Conservation (phyloP, 1,139 yeast genomes). For the Hansenula sp. region DNA sequence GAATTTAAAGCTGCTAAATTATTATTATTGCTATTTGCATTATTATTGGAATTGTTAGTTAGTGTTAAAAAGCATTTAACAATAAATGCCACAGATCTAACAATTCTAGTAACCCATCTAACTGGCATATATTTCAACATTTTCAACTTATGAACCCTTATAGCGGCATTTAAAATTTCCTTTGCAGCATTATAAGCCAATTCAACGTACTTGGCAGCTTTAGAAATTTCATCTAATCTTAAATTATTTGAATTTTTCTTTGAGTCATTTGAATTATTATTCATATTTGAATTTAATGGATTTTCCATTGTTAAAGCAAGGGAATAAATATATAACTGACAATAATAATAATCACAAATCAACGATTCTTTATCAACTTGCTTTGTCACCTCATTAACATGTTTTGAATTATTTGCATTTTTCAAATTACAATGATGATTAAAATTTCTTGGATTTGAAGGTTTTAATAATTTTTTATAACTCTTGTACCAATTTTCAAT, state of each 20-base stretch:
- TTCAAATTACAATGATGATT: slow-evolving; percentile 25
- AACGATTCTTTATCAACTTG: slow-evolving; percentile 66
- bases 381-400: slow-evolving; percentile 34
- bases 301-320: slow-evolving; percentile 62
- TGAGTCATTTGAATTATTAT: slow-evolving; percentile 11
- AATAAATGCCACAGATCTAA: slow-evolving; percentile 87
- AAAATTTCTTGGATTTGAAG: slow-evolving; percentile 32
- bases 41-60: slow-evolving; percentile 39
- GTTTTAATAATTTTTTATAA: slow-evolving; percentile 51
- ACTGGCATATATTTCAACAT: slow-evolving; percentile 80
- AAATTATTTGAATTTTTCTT: slow-evolving; percentile 29
- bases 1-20: slow-evolving; percentile 35
- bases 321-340: slow-evolving; percentile 79
- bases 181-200: slow-evolving; percentile 83
- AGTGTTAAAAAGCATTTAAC: slow-evolving; percentile 78
- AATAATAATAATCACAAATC: slow-evolving; percentile 79
- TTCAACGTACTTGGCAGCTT: slow-evolving; percentile 74
- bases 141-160: slow-evolving; percentile 61
- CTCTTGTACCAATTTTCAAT: slow-evolving; percentile 75
- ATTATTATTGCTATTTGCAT: slow-evolving; percentile 23
- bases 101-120: slow-evolving; percentile 83
- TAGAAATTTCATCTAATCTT: slow-evolving; percentile 66
- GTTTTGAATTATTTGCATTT: slow-evolving; percentile 24
- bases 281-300: slow-evolving; percentile 22
- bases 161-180: slow-evolving; percentile 70